Evolutionary conservation across 768 basidiomycete genomes (phyloP), one percentile per base, ranked within the genome.

Genomic region (Termitomyces sp.): DNA sequence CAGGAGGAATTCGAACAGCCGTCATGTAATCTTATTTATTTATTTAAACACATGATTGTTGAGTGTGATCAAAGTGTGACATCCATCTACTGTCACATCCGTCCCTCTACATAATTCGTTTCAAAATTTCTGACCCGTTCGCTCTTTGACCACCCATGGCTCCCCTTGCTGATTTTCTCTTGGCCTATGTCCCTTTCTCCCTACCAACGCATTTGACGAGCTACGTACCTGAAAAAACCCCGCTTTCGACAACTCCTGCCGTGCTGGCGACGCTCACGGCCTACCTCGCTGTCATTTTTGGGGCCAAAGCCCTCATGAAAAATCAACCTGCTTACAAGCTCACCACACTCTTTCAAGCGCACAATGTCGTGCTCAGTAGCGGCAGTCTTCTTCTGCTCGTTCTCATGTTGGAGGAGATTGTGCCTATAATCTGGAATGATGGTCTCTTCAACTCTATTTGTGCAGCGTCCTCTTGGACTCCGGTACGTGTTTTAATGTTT

Each of bases 381-480:
- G 95, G 95, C 34, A 95, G 93, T 60, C 78, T 81, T n/a, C 73
- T 98, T 42, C 79, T 99, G 30, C 84, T 99, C 40, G 78, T 77
- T n/a, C 79, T 97, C 33, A 95, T 97, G 84, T 71, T 91, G 33
- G 95, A 98, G 73, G 95, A 98, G 75, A 89, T 97, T 47, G 53
- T 88, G 9, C 96, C 95, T 22, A 84, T 92, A 65, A 76, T 84
- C 67, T 85, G 82, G 78, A 85, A 84, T 51, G 76, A 87, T 51
- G 89, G 90, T 45, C 57, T 86, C 33, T 93, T 88, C 75, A 77
- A 83, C 68, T 85, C 87, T 36, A 85, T 98, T 63, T 99, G 97
- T 73, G 72, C 82, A 58, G 77, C 80, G 27, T 67, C 74, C 3
- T 85, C 94, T 55, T 99, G 93, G 93, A 95, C 96, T 42, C 79